These are phyloP conservation scores for Parachaetomium inaequale DNA, from an alignment of 495 filamentous ascomycete species.

Conservation along the genomic window DNA sequence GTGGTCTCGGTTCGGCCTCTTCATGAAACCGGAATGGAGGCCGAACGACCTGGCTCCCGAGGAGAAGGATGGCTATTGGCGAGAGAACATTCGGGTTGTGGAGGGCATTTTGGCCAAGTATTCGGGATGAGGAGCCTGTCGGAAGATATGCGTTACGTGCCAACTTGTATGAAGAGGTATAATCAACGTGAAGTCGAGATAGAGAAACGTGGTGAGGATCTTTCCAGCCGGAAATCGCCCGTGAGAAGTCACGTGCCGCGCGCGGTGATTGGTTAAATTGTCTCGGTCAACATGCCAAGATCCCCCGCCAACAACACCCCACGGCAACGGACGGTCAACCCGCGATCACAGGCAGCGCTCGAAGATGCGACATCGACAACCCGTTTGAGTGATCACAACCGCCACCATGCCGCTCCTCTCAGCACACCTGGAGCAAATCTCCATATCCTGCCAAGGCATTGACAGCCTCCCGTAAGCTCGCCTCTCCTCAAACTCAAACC, in stretches of 20 bases:
- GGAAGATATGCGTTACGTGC: too few relatives aligned
- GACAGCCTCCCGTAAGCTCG: conserved; percentile 1
- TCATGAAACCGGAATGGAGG: neutral
- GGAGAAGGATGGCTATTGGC: neutral
- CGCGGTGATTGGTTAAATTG: neutral
- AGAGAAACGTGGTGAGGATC: too few relatives aligned
- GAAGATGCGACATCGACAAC: neutral
- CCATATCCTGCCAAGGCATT: conserved; percentile 1
- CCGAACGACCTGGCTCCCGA: neutral
- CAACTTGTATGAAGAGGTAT: too few relatives aligned
- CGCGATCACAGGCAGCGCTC: neutral
- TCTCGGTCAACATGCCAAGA: neutral
- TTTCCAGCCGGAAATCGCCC: too few relatives aligned
- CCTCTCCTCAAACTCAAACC: neutral
- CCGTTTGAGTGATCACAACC: neutral
- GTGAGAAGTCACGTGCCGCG: neutral
- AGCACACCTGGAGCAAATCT: neutral
- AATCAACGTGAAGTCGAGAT: too few relatives aligned
- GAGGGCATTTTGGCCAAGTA: too few relatives aligned
- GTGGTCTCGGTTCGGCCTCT: neutral
- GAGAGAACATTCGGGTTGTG: neutral
- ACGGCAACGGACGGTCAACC: neutral
- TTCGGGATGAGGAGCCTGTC: too few relatives aligned
- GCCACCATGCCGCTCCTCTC: neutral
- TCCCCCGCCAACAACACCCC: neutral